Percentiles rank a stretch among this genome's conserved stretches.
phyloP scores from a whole-genome alignment of 2,329 filamentous ascomycete genomes.

The Intubia oerlemansii region DNA sequence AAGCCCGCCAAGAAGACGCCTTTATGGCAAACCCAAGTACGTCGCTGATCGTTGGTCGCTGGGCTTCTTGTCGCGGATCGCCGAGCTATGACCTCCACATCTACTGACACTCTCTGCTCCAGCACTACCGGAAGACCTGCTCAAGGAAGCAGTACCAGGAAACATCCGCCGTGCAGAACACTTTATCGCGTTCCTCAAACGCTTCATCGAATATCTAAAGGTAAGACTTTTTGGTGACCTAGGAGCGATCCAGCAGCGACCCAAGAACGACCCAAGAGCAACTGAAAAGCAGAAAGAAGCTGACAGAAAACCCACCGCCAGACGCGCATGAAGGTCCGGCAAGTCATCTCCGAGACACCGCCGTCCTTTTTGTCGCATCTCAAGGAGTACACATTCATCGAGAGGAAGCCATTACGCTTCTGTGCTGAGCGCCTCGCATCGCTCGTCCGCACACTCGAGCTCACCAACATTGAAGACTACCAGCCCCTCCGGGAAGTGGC shows the following conservation, averaged over 20 bases:
- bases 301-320: constrained; percentile 22
- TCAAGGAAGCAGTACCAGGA: constrained; percentile 89
- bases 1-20: constrained; percentile 77
- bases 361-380: constrained; percentile 83
- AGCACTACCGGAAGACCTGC: constrained; percentile 75
- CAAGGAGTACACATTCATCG: constrained; percentile 91
- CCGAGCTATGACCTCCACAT: neutral
- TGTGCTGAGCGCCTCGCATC: constrained; percentile 90
- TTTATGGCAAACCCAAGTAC: constrained; percentile 81
- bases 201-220: constrained; percentile 94
- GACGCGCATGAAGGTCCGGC: constrained; percentile 94
- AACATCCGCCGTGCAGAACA: constrained; percentile 94
- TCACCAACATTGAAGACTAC: constrained; percentile 96
- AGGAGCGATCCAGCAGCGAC: neutral
- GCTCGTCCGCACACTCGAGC: constrained; percentile 78
- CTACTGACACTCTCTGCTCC: neutral
- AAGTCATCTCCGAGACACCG: constrained; percentile 93
- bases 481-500: constrained; percentile 93
- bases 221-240: constrained; percentile 13
- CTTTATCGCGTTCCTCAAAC: constrained; percentile 82
- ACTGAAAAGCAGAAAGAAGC: too few species aligned
- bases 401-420: constrained; percentile 84
- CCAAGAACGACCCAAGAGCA: neutral
- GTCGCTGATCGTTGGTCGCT: neutral
- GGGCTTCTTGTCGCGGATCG: too few species aligned